Conservation (phyloP, 2,329 filamentous ascomycete genomes). For the Trichoderma koningii region DNA sequence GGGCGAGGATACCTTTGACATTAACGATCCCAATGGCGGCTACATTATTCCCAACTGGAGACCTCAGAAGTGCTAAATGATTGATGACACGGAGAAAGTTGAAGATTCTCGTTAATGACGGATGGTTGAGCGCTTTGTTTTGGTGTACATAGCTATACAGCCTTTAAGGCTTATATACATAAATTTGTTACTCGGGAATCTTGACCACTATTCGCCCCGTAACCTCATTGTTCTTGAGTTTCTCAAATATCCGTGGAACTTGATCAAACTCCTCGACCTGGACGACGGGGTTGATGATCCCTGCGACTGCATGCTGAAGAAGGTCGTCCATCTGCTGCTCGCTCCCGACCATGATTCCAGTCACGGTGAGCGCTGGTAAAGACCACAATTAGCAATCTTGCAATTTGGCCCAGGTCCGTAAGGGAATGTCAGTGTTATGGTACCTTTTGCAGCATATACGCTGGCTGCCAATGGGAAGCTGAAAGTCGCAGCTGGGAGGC, state of each 20-base stretch:
- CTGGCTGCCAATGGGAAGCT: conserved; percentile 34
- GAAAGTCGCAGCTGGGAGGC: conserved; percentile 36
- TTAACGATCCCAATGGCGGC: conserved; percentile 29
- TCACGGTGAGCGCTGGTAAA: conserved; percentile 24
- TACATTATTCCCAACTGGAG: conserved; percentile 32
- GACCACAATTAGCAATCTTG: neutral
- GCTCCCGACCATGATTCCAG: conserved; percentile 27
- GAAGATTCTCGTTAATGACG: neutral
- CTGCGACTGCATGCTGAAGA: conserved; percentile 15
- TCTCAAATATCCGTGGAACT: conserved; percentile 7
- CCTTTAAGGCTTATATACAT: conserved; percentile 11
- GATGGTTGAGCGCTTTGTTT: neutral
- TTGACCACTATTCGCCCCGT: conserved; percentile 20
- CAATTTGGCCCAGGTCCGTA: accelerated
- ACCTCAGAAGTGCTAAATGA: conserved; percentile 28
- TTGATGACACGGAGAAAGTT: neutral
- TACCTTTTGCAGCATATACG: conserved; percentile 32
- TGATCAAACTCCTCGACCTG: conserved; percentile 11
- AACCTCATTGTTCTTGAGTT: neutral
- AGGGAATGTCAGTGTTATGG: neutral
- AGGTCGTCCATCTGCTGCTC: conserved; percentile 29
- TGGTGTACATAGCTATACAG: conserved; percentile 9
- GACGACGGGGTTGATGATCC: neutral
- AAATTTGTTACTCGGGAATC: conserved; percentile 8
- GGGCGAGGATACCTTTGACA: conserved; percentile 31